Evolutionary conservation across 495 filamentous ascomycete genomes (phyloP), one percentile per base, ranked within the genome.

Genomic region (Penicillium salamii): DNA sequence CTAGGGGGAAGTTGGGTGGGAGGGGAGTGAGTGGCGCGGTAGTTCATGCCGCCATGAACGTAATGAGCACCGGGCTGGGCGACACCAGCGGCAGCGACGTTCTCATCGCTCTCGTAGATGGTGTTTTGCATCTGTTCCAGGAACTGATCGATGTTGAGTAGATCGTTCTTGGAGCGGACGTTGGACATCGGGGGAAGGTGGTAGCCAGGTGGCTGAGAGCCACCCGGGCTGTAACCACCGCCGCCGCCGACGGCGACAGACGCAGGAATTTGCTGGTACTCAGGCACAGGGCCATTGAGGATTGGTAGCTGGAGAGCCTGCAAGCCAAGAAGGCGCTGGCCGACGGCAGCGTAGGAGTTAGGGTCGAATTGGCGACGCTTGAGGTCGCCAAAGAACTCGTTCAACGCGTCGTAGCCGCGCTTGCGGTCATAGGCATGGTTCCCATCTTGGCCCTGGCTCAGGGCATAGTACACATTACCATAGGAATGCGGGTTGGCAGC

Each of bases 81-180:
- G 40, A 89, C 76, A 42, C 87, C 88, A 26, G 86, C 84, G 1
- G 87, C 86, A 12, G 88, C 85, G 3, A 87, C 78, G 12, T 87
- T 81, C 58, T 88, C 87, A 18, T 90, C 84, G 59, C 82, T 92
- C 67, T 97, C 92, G 63, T 97, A 97, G 21, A 97, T 87, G 7
- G 92, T 96, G 53, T 84, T 79, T 59, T 96, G 91, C 78, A 97
- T 90, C 68, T 96, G 89, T 67, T 96, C 89, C 31, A 99, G 78
- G 72, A 96, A 86, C 50, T 90, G 85, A 68, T 97, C 92, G 62
- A 96, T 88, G 63, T 91, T 86, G 61, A 91, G 76, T 19, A 99
- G 75, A 55, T 99, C 92, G 55, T 81, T 89, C 81, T 97, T 97
- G 46, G 90, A 96, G 53, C 90, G 83, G 31, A 96, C 75, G 51